These are phyloP conservation scores for Pyrenophora seminiperda DNA, from an alignment of 2,329 filamentous ascomycete genomes.

Conservation along the genomic window DNA sequence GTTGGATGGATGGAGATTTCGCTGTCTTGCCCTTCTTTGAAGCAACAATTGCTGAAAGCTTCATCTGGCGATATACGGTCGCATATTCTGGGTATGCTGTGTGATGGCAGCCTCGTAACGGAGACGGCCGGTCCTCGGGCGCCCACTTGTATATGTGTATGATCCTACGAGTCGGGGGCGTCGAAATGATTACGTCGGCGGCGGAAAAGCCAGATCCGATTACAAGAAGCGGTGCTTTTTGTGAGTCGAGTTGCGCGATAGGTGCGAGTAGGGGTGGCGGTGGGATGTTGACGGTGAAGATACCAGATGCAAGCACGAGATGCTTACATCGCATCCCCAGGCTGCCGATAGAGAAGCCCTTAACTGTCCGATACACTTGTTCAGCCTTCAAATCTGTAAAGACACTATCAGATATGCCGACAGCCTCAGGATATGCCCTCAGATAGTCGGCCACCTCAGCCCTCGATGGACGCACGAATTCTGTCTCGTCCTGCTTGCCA, in stretches of 20 bases:
- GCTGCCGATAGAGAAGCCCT: conserved; percentile 58
- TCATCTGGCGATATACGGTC: conserved; percentile 65
- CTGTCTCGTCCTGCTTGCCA: conserved; percentile 48
- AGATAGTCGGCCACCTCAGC: conserved; percentile 62
- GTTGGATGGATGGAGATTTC: conserved; percentile 33
- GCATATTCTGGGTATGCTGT: conserved; percentile 68
- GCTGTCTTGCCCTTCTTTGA: conserved; percentile 24
- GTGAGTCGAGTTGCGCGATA: conserved; percentile 42
- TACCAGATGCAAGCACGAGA: conserved; percentile 64
- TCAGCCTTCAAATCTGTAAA: conserved; percentile 51
- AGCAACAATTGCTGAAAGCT: conserved; percentile 51
- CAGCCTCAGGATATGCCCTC: conserved; percentile 58
- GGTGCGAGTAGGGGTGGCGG: conserved; percentile 57
- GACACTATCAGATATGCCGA: conserved; percentile 57
- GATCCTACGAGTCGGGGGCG: conserved; percentile 56
- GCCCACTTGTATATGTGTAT: conserved; percentile 67
- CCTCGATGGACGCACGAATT: conserved; percentile 62
- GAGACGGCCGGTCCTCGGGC: conserved; percentile 61
- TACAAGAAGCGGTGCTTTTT: conserved; percentile 56
- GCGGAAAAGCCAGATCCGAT: conserved; percentile 67
- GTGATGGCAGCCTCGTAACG: conserved; percentile 63
- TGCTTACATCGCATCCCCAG: conserved; percentile 61
- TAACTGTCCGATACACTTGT: conserved; percentile 51
- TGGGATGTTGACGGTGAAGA: conserved; percentile 61
- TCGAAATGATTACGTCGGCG: conserved; percentile 64